Base-by-base conservation (phyloP, 768 basidiomycete genomes). In the Agaricus blazei region DNA sequence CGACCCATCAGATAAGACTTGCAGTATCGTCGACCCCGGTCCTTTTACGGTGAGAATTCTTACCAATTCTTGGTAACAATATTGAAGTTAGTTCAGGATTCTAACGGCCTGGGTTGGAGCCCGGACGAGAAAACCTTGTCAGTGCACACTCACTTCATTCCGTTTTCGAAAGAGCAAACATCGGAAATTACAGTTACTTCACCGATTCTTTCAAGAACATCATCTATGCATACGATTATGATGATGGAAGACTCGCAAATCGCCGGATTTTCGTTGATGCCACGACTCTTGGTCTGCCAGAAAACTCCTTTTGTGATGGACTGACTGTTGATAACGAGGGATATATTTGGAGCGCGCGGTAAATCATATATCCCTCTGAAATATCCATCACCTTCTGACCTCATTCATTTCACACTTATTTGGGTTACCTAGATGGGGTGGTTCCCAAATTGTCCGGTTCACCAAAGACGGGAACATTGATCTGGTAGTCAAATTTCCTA, bases 171-270 rank as follows among this genome's bases (percentile, higher is more conserved):
- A 29, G 34, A 50, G 48, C 43, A 50, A 36, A 59, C 45, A 41
- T 46, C 19, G 58, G 48, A 45, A 50, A 63, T 15, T 44, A n/a
- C 59, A 87, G 85, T 66, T 87, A 85, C 68, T 86, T 86, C 64
- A 87, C 85, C 53, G 83, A 88, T 65, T 87, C 84, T 1, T 67
- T 80, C 52, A 70, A 69, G n/a, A 85, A 87, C 68, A 72, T 75
- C 60, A 88, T 88, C 58, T 82, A 84, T 58, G 82, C 80, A 23
- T 86, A 85, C 62, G 82, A 85, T 63, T 88, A 87, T 60, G 71
- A 78, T 19, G 71, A 79, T 46, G 86, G 84, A n/a, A 68, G 71
- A 12, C 61, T 85, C 38, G 72, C 75, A 42, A 83, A 84, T 63
- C 76, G 80, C 53, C 76, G 85, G 9, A 62, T 82, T 9, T 79